Percentiles rank a stretch among this genome's conserved stretches.
Conservation (phyloP, 2,329 filamentous ascomycete genomes). For the Diaporthe velutina region DNA sequence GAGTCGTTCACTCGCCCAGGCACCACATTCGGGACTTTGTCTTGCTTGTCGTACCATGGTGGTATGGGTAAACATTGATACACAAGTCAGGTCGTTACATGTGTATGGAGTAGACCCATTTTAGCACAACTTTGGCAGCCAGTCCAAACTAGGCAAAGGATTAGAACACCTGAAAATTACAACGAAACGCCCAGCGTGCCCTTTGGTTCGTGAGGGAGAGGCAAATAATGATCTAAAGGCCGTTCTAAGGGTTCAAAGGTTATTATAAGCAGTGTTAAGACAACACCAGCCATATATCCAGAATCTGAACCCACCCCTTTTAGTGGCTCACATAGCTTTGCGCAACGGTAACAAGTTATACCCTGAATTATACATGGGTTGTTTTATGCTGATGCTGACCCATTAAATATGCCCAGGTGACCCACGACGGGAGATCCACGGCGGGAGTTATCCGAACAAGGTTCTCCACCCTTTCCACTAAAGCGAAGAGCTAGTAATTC, state of each 20-base stretch:
- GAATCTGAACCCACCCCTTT: not conserved
- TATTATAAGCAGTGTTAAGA: not conserved
- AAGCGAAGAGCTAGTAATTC: not conserved
- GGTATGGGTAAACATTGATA: not conserved
- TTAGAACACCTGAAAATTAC: not conserved
- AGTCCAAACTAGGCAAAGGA: not conserved
- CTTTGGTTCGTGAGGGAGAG: not conserved
- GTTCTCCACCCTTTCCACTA: not conserved
- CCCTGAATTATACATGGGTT: not conserved
- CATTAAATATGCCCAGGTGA: not conserved
- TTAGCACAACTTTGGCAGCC: not conserved
- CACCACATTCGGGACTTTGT: not conserved
- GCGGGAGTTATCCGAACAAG: not conserved
- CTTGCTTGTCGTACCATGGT: not conserved
- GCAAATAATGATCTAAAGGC: fast-evolving
- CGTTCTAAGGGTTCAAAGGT: not conserved
- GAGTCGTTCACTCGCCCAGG: not conserved
- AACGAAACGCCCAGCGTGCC: fast-evolving
- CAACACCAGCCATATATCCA: no score
- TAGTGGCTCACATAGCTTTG: not conserved
- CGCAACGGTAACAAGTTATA: not conserved
- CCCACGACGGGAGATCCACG: not conserved
- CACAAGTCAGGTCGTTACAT: not conserved
- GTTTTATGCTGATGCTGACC: not conserved
- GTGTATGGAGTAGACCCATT: not conserved